Evolutionary conservation across 805 yeast species (phyloP).

Genomic region (Starmerella cellae): DNA sequence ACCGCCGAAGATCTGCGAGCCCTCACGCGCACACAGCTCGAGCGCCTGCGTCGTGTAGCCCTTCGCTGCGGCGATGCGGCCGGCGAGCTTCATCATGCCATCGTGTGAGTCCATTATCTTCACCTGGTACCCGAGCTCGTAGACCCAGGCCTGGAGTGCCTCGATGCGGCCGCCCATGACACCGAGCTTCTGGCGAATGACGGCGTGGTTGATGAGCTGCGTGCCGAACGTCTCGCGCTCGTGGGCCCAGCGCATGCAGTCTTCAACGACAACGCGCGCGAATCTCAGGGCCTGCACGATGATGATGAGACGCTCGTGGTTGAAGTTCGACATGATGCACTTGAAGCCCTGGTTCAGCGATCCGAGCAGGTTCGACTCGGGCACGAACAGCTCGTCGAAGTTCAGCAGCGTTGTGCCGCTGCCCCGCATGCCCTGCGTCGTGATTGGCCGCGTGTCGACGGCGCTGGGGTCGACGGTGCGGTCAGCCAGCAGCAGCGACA

Average conservation of each 20-base stretch:
- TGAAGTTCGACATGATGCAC: conserved; percentile 33
- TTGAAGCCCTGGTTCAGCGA: conserved; percentile 32
- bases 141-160: conserved; percentile 31
- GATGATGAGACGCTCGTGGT: conserved; percentile 33
- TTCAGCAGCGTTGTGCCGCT: conserved; percentile 33
- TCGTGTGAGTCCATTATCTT: conserved; percentile 25
- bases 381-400: conserved; percentile 34
- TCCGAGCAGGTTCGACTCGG: conserved; percentile 31
- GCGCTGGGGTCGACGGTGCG: conserved; percentile 25
- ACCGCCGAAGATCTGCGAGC: conserved; percentile 34
- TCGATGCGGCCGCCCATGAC: conserved; percentile 32
- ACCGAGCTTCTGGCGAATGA: conserved; percentile 33
- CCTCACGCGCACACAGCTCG: conserved; percentile 34
- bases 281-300: conserved; percentile 31
- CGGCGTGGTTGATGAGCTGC: conserved; percentile 31
- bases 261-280: conserved; percentile 30
- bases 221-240: conserved; percentile 33
- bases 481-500: conserved; percentile 31
- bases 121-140: conserved; percentile 28
- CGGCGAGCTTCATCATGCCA: conserved; percentile 30
- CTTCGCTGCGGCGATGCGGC: conserved; percentile 33
- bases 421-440: conserved; percentile 32
- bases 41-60: conserved; percentile 32
- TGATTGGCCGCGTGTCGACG: conserved; percentile 29
- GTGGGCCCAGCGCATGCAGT: conserved; percentile 31